Conservation (phyloP, 2,329 filamentous ascomycete genomes). For the Aspergillus novofumigatus region DNA sequence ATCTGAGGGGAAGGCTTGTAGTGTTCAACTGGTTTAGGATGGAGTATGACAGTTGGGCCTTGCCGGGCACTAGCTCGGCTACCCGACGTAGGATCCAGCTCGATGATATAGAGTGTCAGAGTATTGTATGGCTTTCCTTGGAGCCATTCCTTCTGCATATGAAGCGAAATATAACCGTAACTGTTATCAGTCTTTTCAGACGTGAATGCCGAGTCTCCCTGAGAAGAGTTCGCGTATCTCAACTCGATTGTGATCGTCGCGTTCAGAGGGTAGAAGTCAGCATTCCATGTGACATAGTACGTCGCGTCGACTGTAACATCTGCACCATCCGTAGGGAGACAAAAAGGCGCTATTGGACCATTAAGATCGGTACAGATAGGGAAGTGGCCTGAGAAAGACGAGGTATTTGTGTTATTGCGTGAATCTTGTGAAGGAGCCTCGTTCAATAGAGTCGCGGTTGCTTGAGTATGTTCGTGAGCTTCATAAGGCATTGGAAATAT, state of each 20-base stretch:
- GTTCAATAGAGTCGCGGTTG: neutral
- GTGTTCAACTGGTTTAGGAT: conserved; percentile 31
- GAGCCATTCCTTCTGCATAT: conserved; percentile 39
- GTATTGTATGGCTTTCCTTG: conserved; percentile 34
- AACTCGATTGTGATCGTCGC: conserved; percentile 30
- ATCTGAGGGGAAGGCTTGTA: conserved; percentile 28
- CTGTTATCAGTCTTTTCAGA: conserved; percentile 34
- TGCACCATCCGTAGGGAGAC: conserved; percentile 30
- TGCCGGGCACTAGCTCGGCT: conserved; percentile 23
- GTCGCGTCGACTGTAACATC: conserved; percentile 34
- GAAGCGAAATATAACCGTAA: conserved; percentile 36
- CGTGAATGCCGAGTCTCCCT: conserved; percentile 33
- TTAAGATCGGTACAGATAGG: conserved; percentile 27
- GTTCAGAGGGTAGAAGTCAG: conserved; percentile 29
- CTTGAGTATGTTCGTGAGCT: neutral
- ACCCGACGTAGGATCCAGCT: conserved; percentile 24
- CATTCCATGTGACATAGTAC: conserved; percentile 39
- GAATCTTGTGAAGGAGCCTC: conserved; percentile 1
- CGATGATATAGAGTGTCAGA: conserved; percentile 35
- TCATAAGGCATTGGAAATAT: neutral
- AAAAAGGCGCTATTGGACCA: conserved; percentile 27
- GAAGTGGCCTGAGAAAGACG: conserved; percentile 22
- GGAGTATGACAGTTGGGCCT: conserved; percentile 36
- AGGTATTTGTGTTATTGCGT: conserved; percentile 1
- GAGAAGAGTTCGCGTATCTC: conserved; percentile 31